Evolutionary conservation across 2,329 filamentous ascomycete species (phyloP).

Genomic region (Metarhizium album): DNA sequence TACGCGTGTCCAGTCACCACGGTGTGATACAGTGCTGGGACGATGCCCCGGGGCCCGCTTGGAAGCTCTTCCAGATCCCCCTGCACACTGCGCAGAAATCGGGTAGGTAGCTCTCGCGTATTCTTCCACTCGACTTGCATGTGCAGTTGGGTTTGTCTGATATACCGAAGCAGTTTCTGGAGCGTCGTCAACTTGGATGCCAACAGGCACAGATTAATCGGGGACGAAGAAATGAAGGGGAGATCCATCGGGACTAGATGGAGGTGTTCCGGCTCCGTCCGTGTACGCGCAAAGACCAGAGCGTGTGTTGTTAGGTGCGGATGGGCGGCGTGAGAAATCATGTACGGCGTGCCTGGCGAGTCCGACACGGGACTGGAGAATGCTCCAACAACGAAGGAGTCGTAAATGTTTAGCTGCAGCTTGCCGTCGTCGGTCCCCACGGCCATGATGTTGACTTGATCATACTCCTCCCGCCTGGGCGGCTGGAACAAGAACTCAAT

Average conservation of each 20-base stretch:
- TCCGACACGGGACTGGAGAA: constrained; percentile 39
- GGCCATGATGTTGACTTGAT: constrained; percentile 70
- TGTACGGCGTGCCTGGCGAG: constrained; percentile 17
- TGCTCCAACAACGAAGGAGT: constrained; percentile 69
- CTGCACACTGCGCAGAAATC: constrained; percentile 69
- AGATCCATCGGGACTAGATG: constrained; percentile 68
- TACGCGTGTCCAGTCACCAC: constrained; percentile 75
- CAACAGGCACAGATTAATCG: constrained; percentile 71
- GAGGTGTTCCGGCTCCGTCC: constrained; percentile 21
- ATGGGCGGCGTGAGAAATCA: constrained; percentile 58
- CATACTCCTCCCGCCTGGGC: constrained; percentile 51
- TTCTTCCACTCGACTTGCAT: constrained; percentile 77
- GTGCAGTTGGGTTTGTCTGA: constrained; percentile 68
- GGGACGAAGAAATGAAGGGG: constrained; percentile 68
- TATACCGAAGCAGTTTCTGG: constrained; percentile 77
- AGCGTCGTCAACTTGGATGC: constrained; percentile 80
- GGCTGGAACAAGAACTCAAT: constrained; percentile 60
- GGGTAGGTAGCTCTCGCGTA: constrained; percentile 63
- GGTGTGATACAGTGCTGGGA: constrained; percentile 71
- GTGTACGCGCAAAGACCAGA: constrained; percentile 44
- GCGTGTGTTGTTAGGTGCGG: constrained; percentile 65
- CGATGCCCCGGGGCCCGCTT: constrained; percentile 49
- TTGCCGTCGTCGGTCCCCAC: constrained; percentile 60
- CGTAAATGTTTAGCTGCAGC: constrained; percentile 72
- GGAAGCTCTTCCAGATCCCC: constrained; percentile 56